These are phyloP conservation scores for Mangifera indica DNA, from an alignment of 345 rosid genomes.

Conservation along the genomic window DNA sequence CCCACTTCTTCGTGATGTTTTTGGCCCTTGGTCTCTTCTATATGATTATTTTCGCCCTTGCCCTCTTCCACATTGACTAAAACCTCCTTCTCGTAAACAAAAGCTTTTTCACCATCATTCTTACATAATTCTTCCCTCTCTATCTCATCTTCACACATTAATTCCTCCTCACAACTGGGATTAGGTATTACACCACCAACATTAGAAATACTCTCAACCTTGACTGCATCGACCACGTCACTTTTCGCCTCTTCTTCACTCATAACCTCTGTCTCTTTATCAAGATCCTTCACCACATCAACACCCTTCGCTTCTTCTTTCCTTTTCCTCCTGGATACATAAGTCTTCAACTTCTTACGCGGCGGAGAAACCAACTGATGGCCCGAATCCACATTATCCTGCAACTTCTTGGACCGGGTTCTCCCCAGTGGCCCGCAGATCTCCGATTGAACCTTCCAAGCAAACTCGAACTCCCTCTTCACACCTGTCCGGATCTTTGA, in stretches of 20 bases:
- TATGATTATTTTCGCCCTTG: neutral
- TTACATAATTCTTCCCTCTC: conserved; percentile 7
- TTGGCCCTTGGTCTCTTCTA: conserved; percentile 3
- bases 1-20: conserved; percentile 5
- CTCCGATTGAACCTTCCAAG: conserved; percentile 75
- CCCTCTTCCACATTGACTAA: conserved; percentile 10
- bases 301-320: conserved; percentile 21
- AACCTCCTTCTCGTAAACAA: neutral
- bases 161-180: conserved; percentile 14
- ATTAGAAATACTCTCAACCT: conserved; percentile 27
- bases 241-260: conserved; percentile 71
- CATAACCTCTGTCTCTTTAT: conserved; percentile 23
- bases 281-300: conserved; percentile 22
- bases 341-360: conserved; percentile 36
- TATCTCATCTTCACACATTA: conserved; percentile 25
- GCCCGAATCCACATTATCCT: conserved; percentile 11
- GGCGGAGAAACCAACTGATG: neutral
- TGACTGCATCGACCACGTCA: conserved; percentile 59
- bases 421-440: conserved; percentile 77
- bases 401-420: conserved; percentile 52
- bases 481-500: conserved; percentile 69
- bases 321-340: conserved; percentile 24
- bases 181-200: conserved; percentile 10
- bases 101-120: neutral
- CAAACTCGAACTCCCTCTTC: conserved; percentile 87